Percentiles rank a stretch among this genome's conserved stretches.
Evolutionary conservation across 2,329 filamentous ascomycete species (phyloP).

Genomic region (Byssoonygena ceratinophila): DNA sequence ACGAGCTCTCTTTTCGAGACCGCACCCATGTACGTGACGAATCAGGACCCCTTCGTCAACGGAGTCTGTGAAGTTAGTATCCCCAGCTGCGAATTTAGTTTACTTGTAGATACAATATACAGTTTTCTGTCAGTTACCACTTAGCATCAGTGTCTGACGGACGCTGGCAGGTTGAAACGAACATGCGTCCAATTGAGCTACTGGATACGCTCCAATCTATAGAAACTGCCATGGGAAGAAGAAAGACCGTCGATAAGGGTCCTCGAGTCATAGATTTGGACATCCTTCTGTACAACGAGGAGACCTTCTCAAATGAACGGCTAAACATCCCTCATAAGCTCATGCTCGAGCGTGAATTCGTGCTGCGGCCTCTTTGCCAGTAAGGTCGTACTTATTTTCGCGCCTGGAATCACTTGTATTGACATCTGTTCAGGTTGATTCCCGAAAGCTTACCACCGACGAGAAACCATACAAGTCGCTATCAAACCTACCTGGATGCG

Average conservation of each 20-base stretch:
- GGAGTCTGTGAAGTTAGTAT: slow-evolving; percentile 74
- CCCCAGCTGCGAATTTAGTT: neutral
- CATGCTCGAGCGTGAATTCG: slow-evolving; percentile 87
- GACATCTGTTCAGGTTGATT: slow-evolving; percentile 9
- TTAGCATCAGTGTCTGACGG: slow-evolving; percentile 11
- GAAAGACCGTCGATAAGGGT: slow-evolving; percentile 82
- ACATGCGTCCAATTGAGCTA: slow-evolving; percentile 60
- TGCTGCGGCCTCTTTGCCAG: slow-evolving; percentile 67
- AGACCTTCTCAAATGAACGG: slow-evolving; percentile 55
- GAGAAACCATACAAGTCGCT: slow-evolving; percentile 24
- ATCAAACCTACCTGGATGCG: slow-evolving; percentile 27
- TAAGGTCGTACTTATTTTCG: slow-evolving; percentile 18
- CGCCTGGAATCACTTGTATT: neutral
- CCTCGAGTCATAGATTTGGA: slow-evolving; percentile 92
- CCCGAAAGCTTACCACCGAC: slow-evolving; percentile 28
- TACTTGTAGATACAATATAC: slow-evolving; percentile 3
- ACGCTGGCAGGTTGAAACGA: slow-evolving; percentile 61
- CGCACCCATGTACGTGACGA: slow-evolving; percentile 87
- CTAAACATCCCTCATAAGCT: slow-evolving; percentile 75
- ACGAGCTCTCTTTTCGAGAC: slow-evolving; percentile 93
- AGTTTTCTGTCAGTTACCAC: neutral
- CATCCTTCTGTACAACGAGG: slow-evolving; percentile 69
- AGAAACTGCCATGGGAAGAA: slow-evolving; percentile 66
- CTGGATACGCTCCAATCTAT: slow-evolving; percentile 75
- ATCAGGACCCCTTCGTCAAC: slow-evolving; percentile 83